These are phyloP conservation scores for Mortierella sp. DNA, from an alignment of 371 early-diverging fungal genomes.

Conservation along the genomic window DNA sequence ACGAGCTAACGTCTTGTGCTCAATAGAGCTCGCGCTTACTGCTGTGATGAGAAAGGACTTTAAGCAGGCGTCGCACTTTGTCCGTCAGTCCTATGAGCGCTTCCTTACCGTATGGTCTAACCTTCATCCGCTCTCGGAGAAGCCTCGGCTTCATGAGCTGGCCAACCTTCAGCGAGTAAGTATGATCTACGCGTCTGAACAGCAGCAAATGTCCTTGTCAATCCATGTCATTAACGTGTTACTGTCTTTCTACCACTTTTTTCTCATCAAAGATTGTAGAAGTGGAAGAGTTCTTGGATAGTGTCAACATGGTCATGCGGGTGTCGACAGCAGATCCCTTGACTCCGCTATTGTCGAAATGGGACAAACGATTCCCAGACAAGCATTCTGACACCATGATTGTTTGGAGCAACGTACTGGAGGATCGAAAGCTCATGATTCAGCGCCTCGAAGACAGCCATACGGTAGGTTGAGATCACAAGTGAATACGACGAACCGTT, in stretches of 20 bases:
- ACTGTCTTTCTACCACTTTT: background rate
- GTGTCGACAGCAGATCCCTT: constrained; percentile 14
- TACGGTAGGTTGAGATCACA: constrained; percentile 6
- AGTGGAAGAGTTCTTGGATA: constrained; percentile 65
- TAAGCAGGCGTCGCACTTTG: constrained; percentile 62
- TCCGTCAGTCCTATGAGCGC: constrained; percentile 61
- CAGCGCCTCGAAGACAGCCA: constrained; percentile 28
- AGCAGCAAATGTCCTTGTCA: too few species aligned
- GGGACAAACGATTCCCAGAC: constrained; percentile 40
- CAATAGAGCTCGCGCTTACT: constrained; percentile 61
- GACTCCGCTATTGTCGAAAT: constrained; percentile 23
- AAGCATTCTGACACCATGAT: constrained; percentile 37
- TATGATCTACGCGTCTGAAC: too few species aligned
- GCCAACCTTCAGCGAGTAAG: constrained; percentile 63
- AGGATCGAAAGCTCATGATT: constrained; percentile 47
- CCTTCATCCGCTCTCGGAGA: constrained; percentile 64
- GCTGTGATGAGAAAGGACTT: constrained; percentile 60
- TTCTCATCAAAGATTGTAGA: constrained; percentile 62
- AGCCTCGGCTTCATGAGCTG: constrained; percentile 59
- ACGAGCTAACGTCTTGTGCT: background rate
- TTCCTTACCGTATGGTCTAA: constrained; percentile 65
- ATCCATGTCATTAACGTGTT: background rate
- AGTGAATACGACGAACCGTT: background rate
- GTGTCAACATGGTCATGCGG: constrained; percentile 54
- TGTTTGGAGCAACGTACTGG: constrained; percentile 44